Base-by-base conservation (phyloP, 106 monocot genomes). In the Chionographis japonica region DNA sequence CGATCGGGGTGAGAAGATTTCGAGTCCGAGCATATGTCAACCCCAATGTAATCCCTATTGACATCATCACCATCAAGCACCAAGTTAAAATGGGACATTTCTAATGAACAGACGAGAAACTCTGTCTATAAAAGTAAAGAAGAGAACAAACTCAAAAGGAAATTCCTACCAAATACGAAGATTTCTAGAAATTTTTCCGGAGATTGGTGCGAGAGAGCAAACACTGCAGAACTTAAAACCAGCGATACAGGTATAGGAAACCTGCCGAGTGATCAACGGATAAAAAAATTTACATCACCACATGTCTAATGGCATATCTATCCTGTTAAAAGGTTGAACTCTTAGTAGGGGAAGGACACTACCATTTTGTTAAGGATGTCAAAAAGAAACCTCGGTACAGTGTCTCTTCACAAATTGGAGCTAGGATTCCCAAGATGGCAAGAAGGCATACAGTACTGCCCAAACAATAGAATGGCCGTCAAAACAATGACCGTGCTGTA, bases 361-460 rank as follows among this genome's bases (percentile, higher is more conserved):
- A 75, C 83, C 83, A 83, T 78, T 83, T 83, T 50, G 74, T 78
- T 42, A 83, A 71, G 54, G 83, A 83, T 38, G 70, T 74, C 54
- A 83, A 27, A 14, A 83, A 69, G 56, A 83, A 83, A 52, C 83
- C 83, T 62, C 78, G 78, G 71, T 83, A 83, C 56, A 83, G 53
- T 39, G 64, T 70, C 67, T 83, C 83, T 46, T 83, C 83, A 75
- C 70, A 74, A 40, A 83, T 38, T 37, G 82, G 82, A 61, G 82
- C 73, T 36, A 83, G 43, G 65, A 83, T 54, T 74, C 77, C 77
- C 38, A 74, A 3, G 6, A 66, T 73, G 11, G 50, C 78, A 56
- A 83, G 52, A 19, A 83, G 67, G 16, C 70, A 83, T 52, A 66
- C 35, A 46, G 70, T 83, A 62, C 78, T 83, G 74, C 27, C 16